Evolutionary conservation across 78 protist genomes (phyloP).

Genomic region (Dictyostelium brefeldianum): DNA sequence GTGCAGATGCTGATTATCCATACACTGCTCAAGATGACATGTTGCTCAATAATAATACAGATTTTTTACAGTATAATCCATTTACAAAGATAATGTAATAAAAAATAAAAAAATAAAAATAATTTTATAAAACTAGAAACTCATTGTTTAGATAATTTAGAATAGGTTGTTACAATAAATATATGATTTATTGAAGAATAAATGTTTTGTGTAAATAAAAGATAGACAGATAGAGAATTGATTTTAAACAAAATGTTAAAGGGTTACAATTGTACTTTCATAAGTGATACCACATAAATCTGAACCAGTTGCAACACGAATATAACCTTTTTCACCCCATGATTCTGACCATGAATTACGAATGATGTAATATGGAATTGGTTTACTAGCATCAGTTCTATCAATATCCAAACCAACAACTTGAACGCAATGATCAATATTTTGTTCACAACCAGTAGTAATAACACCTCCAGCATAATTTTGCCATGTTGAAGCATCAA

Average conservation of each 20-base stretch:
- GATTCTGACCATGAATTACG: conserved; percentile 84
- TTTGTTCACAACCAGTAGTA: conserved; percentile 28
- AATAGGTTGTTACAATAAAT: too few relatives aligned
- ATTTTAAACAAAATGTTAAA: neutral
- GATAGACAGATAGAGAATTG: too few relatives aligned
- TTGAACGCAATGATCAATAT: conserved; percentile 87
- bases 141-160: too few relatives aligned
- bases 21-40: conserved; percentile 78
- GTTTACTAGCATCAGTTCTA: conserved; percentile 9
- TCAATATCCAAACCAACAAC: conserved; percentile 78
- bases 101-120: too few relatives aligned
- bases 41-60: too few relatives aligned
- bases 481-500: conserved; percentile 85
- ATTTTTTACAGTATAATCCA: too few relatives aligned
- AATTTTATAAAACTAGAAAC: too few relatives aligned
- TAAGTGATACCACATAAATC: conserved; percentile 88
- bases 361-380: conserved; percentile 82
- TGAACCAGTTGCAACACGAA: conserved; percentile 61
- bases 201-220: too few relatives aligned
- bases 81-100: too few relatives aligned
- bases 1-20: conserved; percentile 55
- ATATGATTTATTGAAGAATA: too few relatives aligned
- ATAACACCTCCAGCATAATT: conserved; percentile 76
- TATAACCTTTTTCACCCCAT: conserved; percentile 82
- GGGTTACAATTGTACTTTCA: conserved; percentile 62